phyloP scores from a whole-genome alignment of 2,329 filamentous ascomycete genomes.

The Epichloe amarillans region DNA sequence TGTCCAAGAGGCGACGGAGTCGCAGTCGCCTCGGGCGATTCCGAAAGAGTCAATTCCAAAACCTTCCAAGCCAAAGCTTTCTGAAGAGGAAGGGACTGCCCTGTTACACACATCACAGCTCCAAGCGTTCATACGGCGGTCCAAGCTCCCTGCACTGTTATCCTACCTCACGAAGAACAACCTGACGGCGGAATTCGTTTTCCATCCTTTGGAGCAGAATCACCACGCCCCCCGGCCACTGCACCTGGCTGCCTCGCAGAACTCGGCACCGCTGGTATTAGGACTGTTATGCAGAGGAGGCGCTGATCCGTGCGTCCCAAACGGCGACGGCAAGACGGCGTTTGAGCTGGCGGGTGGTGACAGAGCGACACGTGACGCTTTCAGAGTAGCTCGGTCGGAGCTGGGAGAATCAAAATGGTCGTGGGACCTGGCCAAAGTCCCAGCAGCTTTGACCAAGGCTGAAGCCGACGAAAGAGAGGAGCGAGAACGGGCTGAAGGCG shows the following conservation, averaged over 20 bases:
- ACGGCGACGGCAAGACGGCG: slow-evolving; percentile 65
- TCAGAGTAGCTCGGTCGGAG: slow-evolving; percentile 73
- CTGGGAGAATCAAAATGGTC: slow-evolving; percentile 65
- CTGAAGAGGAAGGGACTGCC: slow-evolving; percentile 73
- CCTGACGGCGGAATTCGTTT: slow-evolving; percentile 58
- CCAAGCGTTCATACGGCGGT: slow-evolving; percentile 75
- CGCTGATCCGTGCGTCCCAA: slow-evolving; percentile 59
- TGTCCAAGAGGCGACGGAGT: slow-evolving; percentile 35
- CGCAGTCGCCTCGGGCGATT: slow-evolving; percentile 22
- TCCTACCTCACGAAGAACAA: slow-evolving; percentile 71
- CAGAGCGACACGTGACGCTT: slow-evolving; percentile 74
- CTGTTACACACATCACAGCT: slow-evolving; percentile 79
- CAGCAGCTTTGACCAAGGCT: slow-evolving; percentile 52
- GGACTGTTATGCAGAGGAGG: slow-evolving; percentile 63
- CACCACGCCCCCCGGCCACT: slow-evolving; percentile 78
- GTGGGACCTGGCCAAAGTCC: slow-evolving; percentile 67
- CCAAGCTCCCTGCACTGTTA: slow-evolving; percentile 75
- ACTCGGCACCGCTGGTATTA: slow-evolving; percentile 61
- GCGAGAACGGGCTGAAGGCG: slow-evolving; percentile 55
- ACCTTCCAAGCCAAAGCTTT: slow-evolving; percentile 48
- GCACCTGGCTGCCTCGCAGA: slow-evolving; percentile 73
- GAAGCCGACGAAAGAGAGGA: slow-evolving; percentile 59
- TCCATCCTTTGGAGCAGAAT: slow-evolving; percentile 58
- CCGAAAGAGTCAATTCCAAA: slow-evolving; percentile 30
- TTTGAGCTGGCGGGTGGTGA: slow-evolving; percentile 86